phyloP scores from a whole-genome alignment of 2,329 filamentous ascomycete genomes.

The Apiospora arundinis region DNA sequence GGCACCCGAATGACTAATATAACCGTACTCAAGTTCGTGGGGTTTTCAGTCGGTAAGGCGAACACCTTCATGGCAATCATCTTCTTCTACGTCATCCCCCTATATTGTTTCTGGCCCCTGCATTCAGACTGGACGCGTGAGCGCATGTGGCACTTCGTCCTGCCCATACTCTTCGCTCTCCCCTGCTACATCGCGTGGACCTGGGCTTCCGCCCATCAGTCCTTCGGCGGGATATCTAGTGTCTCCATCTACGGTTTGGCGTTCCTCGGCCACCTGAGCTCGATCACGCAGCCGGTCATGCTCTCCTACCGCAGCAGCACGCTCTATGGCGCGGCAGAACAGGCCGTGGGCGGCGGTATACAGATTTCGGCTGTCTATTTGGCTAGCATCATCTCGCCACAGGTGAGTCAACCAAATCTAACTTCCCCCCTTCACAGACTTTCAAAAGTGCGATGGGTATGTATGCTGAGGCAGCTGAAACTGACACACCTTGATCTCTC shows the following conservation, averaged over 20 bases:
- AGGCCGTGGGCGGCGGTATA: background rate
- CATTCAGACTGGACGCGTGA: conserved; percentile 20
- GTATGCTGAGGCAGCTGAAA: background rate
- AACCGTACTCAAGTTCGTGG: background rate
- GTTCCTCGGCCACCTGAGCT: conserved; percentile 3
- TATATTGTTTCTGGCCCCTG: background rate
- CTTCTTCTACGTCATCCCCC: background rate
- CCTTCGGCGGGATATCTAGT: background rate
- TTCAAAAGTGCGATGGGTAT: no score
- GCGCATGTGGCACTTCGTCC: conserved; percentile 15
- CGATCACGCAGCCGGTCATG: background rate
- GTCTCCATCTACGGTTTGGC: background rate
- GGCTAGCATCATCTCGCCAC: background rate
- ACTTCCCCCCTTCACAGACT: no score
- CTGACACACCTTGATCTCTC: background rate
- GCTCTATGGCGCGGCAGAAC: conserved; percentile 1
- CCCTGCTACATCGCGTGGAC: background rate
- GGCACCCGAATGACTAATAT: no score
- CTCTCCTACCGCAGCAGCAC: conserved; percentile 12
- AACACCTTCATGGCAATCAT: background rate
- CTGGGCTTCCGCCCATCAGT: background rate
- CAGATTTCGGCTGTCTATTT: background rate
- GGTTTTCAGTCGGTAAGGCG: background rate
- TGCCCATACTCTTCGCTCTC: background rate
- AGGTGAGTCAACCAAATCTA: background rate